Percentiles rank a stretch among this genome's conserved stretches.
Evolutionary conservation across 2,329 filamentous ascomycete genomes (phyloP).

Genomic region (Thelonectria blattea): DNA sequence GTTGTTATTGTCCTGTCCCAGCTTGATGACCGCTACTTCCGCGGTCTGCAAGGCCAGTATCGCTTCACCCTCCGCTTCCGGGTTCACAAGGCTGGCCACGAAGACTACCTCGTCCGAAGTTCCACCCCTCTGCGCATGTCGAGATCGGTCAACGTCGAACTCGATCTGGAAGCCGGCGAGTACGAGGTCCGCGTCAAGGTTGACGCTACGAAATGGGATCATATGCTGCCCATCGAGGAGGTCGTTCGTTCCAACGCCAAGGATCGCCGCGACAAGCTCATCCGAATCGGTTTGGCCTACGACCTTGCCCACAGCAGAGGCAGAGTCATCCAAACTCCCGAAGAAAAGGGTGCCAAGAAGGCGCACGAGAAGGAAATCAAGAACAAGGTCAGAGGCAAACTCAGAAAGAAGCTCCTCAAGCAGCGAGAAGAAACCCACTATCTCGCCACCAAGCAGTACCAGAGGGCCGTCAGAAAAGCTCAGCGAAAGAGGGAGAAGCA

Average conservation of each 20-base stretch:
- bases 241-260: constrained; percentile 70
- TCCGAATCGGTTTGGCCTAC: constrained; percentile 72
- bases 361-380: constrained; percentile 52
- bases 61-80: constrained; percentile 60
- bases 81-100: constrained; percentile 55
- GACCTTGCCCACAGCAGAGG: constrained; percentile 74
- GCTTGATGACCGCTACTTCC: constrained; percentile 63
- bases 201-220: constrained; percentile 65
- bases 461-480: constrained; percentile 38
- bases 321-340: constrained; percentile 53
- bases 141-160: constrained; percentile 77
- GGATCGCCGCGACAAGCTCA: constrained; percentile 71
- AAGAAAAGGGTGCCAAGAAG: constrained; percentile 55
- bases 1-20: constrained; percentile 64
- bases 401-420: constrained; percentile 50
- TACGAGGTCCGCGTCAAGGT: constrained; percentile 81
- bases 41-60: constrained; percentile 63
- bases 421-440: constrained; percentile 47
- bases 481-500: constrained; percentile 80
- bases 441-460: constrained; percentile 45
- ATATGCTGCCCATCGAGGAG: constrained; percentile 63
- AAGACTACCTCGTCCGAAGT: constrained; percentile 62
- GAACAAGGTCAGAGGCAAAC: constrained; percentile 44
- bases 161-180: constrained; percentile 74
- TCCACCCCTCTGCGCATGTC: constrained; percentile 65